Percentiles rank a stretch among this genome's conserved stretches.
These are phyloP conservation scores for Myxozyma neotropica DNA, from an alignment of 805 yeast species.

Conservation along the genomic window DNA sequence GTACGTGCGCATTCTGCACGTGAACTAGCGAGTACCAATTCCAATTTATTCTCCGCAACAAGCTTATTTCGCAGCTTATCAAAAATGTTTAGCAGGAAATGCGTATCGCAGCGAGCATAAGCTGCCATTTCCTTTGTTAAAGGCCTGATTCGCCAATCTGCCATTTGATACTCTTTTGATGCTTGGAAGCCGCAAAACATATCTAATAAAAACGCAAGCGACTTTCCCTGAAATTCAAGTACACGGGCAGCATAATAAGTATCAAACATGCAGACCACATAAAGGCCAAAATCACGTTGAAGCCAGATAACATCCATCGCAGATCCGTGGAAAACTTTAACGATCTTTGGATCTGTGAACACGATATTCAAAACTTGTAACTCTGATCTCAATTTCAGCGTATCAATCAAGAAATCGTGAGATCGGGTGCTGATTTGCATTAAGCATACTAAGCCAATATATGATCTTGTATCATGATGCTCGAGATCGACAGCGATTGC, in stretches of 20 bases:
- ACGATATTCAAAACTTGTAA: conserved; percentile 66
- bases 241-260: conserved; percentile 86
- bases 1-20: conserved; percentile 77
- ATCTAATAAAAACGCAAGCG: conserved; percentile 83
- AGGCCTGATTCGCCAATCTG: conserved; percentile 96
- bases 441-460: conserved; percentile 84
- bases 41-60: conserved; percentile 37
- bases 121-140: conserved; percentile 70
- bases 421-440: conserved; percentile 88
- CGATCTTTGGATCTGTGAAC: conserved; percentile 76
- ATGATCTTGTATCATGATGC: conserved; percentile 90
- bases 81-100: conserved; percentile 78
- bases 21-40: conserved; percentile 71
- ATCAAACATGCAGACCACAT: conserved; percentile 86
- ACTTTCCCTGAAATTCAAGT: conserved; percentile 77
- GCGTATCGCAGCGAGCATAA: conserved; percentile 95
- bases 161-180: conserved; percentile 90
- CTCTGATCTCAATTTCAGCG: conserved; percentile 75
- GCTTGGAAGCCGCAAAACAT: conserved; percentile 80
- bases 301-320: conserved; percentile 96
- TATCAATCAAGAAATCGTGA: conserved; percentile 86
- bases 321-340: conserved; percentile 95
- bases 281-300: conserved; percentile 91
- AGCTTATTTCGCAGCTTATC: conserved; percentile 70
- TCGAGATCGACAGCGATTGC: conserved; percentile 93